Conservation (phyloP, 352 stramenopile species). For the Saprolegnia diclina region DNA sequence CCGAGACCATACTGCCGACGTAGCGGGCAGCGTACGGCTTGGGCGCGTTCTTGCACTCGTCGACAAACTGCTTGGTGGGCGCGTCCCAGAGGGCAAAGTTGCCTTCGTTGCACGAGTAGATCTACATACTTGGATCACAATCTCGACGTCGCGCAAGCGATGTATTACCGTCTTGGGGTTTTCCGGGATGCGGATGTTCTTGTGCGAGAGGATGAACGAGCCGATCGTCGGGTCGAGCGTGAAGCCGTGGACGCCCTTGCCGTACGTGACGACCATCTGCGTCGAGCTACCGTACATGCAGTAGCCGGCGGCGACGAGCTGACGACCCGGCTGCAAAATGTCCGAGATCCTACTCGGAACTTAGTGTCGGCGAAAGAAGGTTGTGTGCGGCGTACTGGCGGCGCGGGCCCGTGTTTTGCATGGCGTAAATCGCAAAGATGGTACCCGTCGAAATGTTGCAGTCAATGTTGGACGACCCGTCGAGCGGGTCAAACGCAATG, state of each 20-base stretch:
- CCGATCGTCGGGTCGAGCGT: conserved; percentile 97
- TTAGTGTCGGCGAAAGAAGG: too few species aligned
- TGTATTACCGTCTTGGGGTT: conserved; percentile 66
- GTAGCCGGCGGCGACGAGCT: conserved; percentile 96
- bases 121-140: conserved; percentile 33
- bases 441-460: conserved; percentile 98
- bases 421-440: conserved; percentile 96
- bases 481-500: conserved; percentile 97
- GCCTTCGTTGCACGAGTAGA: conserved; percentile 98
- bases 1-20: conserved; percentile 98
- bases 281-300: conserved; percentile 98
- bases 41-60: conserved; percentile 78
- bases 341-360: conserved; percentile 63
- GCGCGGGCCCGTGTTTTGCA: conserved; percentile 49
- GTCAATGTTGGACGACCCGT: conserved; percentile 99
- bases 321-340: conserved; percentile 90
- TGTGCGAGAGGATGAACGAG: conserved; percentile 96
- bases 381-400: conserved; percentile 37
- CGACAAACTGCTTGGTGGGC: conserved; percentile 84
- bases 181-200: conserved; percentile 93
- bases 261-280: conserved; percentile 96
- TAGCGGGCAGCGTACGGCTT: conserved; percentile 91
- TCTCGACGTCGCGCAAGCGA: neutral
- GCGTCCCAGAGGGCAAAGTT: conserved; percentile 95
- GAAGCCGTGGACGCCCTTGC: conserved; percentile 94